Evolutionary conservation across 306 rosid species (phyloP), one percentile per base, ranked within the genome.

Genomic region (Quercus parvula): DNA sequence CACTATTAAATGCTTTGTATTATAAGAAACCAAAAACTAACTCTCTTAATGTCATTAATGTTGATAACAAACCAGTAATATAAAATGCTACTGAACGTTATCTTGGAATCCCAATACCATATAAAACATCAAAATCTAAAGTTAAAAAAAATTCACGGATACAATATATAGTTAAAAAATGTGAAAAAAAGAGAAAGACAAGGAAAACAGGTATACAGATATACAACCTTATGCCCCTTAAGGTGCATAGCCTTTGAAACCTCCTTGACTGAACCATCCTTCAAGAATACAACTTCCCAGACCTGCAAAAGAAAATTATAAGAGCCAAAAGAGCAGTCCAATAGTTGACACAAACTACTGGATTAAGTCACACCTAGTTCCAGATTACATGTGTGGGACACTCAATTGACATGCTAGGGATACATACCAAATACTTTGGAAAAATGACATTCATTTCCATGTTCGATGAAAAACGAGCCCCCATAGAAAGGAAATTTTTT

Each of bases 191-290:
- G 62, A n/a, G 41, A 24, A 75, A 62, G 24, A 49, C 58, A 18
- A 74, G 41, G n/a, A 28, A 38, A 28, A 77, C 54, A 72, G 73
- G 77, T 14, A 73, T 56, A 75, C 74, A 72, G 73, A 81, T 14
- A 73, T 56, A 75, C 74, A 82, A 96, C 99, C 99, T 96, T 93
- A 73, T 96, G 99, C 73, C 99, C 99, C 88, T 96, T 96, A 56
- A 96, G 97, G 90, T 96, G 99, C 99, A 96, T 96, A 70, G 79
- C 98, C 54, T 78, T 93, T 84, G 88, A 59, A 90, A 96, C 89
- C 89, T 96, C 98, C 92, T 91, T 96, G 76, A 84, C 94, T 5
- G 96, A 93, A 86, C 99, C 99, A 86, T 90, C 99, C 87, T 96
- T 96, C 5, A 93, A 87, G 88, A 88, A 96, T 54, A 91, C 88